Conservation (phyloP, 2,329 filamentous ascomycete genomes). For the Botrytis cinerea region DNA sequence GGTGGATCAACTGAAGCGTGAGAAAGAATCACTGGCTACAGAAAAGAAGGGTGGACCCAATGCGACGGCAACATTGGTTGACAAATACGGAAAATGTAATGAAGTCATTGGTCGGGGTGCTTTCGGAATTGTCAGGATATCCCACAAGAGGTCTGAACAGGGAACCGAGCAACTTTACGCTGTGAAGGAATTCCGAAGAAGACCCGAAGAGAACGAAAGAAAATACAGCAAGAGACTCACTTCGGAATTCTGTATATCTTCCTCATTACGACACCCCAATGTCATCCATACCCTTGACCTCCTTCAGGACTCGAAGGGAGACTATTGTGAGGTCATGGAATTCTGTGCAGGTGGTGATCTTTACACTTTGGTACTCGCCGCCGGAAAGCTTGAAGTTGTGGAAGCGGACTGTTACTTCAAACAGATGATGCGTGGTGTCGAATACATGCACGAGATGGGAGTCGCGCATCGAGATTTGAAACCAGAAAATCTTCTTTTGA, state of each 20-base stretch:
- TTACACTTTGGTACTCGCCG: conserved; percentile 88
- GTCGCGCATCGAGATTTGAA: conserved; percentile 96
- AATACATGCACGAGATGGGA: conserved; percentile 99
- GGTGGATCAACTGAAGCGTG: conserved; percentile 89
- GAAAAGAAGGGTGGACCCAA: conserved; percentile 79
- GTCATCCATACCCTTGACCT: conserved; percentile 97
- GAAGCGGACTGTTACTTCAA: conserved; percentile 99
- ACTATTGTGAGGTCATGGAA: conserved; percentile 99
- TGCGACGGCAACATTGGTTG: conserved; percentile 76
- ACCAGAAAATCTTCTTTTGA: conserved; percentile 92
- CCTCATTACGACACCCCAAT: conserved; percentile 92
- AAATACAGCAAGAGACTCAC: conserved; percentile 98
- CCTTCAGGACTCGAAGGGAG: conserved; percentile 92
- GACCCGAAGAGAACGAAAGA: conserved; percentile 91
- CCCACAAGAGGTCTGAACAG: conserved; percentile 88
- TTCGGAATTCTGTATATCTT: conserved; percentile 97
- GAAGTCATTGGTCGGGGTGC: conserved; percentile 94
- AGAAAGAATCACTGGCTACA: conserved; percentile 73
- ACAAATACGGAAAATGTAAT: conserved; percentile 98
- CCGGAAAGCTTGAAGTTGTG: conserved; percentile 84
- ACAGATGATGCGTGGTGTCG: conserved; percentile 97
- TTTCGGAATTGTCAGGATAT: conserved; percentile 96
- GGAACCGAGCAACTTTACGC: conserved; percentile 90
- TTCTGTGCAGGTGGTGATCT: conserved; percentile 96
- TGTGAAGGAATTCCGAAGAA: conserved; percentile 95